phyloP scores from a whole-genome alignment of 441 rosid genomes.

The Euphorbia schlechtendalii region DNA sequence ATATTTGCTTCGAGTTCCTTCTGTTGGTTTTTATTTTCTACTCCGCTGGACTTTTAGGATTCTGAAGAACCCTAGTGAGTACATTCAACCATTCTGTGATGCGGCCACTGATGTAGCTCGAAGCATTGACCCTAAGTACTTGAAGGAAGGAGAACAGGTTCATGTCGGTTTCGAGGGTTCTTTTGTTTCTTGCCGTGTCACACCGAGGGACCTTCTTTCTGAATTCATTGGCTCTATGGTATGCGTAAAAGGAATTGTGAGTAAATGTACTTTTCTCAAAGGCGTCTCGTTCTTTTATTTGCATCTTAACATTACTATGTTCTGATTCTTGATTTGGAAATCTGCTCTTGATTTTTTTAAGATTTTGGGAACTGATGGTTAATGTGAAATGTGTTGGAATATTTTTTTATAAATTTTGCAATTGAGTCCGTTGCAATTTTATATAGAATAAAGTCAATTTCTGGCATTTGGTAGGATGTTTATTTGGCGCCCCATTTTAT shows the following conservation, averaged over 20 bases:
- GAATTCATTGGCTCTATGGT: slow-evolving; percentile 95
- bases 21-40: background rate
- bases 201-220: slow-evolving; percentile 93
- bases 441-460: background rate
- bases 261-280: slow-evolving; percentile 75
- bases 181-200: slow-evolving; percentile 88
- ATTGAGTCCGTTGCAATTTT: background rate
- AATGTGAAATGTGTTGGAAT: background rate
- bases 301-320: background rate
- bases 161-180: slow-evolving; percentile 93
- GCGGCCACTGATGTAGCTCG: slow-evolving; percentile 82
- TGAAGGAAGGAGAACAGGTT: slow-evolving; percentile 82
- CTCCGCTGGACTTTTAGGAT: slow-evolving; percentile 36
- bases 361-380: background rate
- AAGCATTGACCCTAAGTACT: slow-evolving; percentile 58
- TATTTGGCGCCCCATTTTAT: background rate
- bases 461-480: background rate
- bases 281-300: no score
- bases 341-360: background rate
- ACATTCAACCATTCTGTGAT: slow-evolving; percentile 84
- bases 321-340: background rate
- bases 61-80: slow-evolving; percentile 76
- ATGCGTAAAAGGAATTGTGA: slow-evolving; percentile 87
- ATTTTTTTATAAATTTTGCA: background rate
- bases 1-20: background rate